Evolutionary conservation across 2,329 filamentous ascomycete species (phyloP), one percentile per base, ranked within the genome.

Genomic region (Arachnomyces sp.): DNA sequence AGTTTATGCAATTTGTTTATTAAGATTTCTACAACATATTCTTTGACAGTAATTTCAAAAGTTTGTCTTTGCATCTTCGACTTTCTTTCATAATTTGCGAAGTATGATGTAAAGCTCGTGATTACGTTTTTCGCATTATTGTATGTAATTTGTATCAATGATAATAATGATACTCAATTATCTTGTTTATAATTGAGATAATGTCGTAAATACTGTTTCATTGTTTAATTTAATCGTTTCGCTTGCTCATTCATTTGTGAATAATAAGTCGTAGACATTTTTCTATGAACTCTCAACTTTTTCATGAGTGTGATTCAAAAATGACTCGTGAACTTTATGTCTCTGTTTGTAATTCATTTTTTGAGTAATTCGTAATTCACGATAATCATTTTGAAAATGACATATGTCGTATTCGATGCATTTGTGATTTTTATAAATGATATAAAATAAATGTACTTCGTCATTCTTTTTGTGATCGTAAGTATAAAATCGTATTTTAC

Each of bases 181-280:
- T 43, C 31, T 18, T 43, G 14, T 16, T 42, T 13, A 41, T 42
- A 42, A 29, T 32, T 41, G 30, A 42, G 33, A 42, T 42, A 43
- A 20, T 7, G 28, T 36, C 13, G 6, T 5, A 42, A 18, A 29
- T 40, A 41, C 33, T 40, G n/a, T 35, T 43, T 43, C 12, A 33
- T 36, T 31, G 36, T 40, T 25, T 32, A 29, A 42, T 43, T 42
- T 25, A 29, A 13, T 20, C 16, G 5, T 32, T 43, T 36, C 14
- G 3, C 28, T 41, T 43, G 13, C 14, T 38, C 28, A 38, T 38
- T 28, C 15, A 12, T 31, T 28, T 38, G 36, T 13, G 16, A 38
- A 14, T 29, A 29, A 38, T 30, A 38, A n/a, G 7, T 38, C 30
- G 16, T 38, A 15, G 30, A 15, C 7, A 31, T 9, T 30, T 38